Conservation (phyloP, 768 basidiomycete species). For the Xerocomus spinulosus region DNA sequence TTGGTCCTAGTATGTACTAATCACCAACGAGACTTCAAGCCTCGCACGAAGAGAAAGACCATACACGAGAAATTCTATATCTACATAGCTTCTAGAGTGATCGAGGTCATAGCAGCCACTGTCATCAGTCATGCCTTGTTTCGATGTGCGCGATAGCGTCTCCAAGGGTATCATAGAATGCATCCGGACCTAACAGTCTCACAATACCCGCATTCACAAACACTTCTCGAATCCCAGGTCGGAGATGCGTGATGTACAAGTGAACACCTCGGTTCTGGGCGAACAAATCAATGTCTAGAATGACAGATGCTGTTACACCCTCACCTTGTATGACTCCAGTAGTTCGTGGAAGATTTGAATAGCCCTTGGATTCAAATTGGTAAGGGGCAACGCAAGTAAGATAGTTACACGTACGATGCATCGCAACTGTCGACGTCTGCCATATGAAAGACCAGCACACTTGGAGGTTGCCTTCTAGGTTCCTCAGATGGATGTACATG, state of each 20-base stretch:
- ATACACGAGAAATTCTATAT: background rate
- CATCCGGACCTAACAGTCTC: constrained; percentile 39
- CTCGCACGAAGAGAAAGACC: background rate
- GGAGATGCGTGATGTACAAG: constrained; percentile 46
- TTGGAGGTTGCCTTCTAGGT: constrained; percentile 69
- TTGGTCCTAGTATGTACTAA: too few relatives aligned
- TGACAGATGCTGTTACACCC: background rate
- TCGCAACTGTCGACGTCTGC: constrained; percentile 89
- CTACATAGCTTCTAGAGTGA: background rate
- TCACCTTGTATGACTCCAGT: constrained; percentile 70
- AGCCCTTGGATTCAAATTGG: constrained; percentile 46
- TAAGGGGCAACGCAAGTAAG: background rate
- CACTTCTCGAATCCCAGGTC: constrained; percentile 29
- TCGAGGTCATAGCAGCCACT: background rate
- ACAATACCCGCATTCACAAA: constrained; percentile 45
- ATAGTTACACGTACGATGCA: constrained; percentile 67
- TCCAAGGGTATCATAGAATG: constrained; percentile 41
- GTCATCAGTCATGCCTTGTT: constrained; percentile 12
- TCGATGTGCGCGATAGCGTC: constrained; percentile 40
- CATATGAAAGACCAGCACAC: constrained; percentile 85
- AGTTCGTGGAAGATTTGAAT: constrained; percentile 81
- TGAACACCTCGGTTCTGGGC: constrained; percentile 40
- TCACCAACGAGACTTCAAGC: background rate
- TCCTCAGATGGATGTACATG: constrained; percentile 86
- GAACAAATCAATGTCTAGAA: background rate